These are phyloP conservation scores for Pseudoturritis turrita DNA, from an alignment of 345 rosid genomes.

Conservation along the genomic window DNA sequence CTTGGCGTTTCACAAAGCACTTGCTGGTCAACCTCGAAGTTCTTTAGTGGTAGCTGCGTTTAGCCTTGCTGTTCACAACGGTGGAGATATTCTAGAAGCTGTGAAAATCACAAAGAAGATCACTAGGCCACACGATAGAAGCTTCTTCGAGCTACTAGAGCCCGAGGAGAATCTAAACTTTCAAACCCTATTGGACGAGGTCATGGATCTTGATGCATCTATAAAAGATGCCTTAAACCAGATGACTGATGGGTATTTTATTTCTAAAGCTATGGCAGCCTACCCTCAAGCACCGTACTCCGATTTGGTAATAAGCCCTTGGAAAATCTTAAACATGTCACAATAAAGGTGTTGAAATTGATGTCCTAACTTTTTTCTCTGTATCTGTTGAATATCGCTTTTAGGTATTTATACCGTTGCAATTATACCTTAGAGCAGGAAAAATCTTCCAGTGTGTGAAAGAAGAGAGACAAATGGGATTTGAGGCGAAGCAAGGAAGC, in stretches of 20 bases:
- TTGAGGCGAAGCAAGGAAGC: slow-evolving; percentile 46
- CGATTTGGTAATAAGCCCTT: slow-evolving; percentile 47
- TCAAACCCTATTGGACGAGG: slow-evolving; percentile 41
- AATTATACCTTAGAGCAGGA: slow-evolving; percentile 39
- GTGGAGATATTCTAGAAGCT: slow-evolving; percentile 75
- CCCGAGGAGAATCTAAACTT: slow-evolving; percentile 22
- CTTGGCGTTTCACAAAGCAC: slow-evolving; percentile 79
- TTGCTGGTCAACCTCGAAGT: slow-evolving; percentile 62
- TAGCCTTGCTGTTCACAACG: slow-evolving; percentile 71
- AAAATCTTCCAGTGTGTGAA: slow-evolving; percentile 57
- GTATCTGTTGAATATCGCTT: neutral
- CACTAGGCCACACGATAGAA: slow-evolving; percentile 38
- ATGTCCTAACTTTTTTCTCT: neutral
- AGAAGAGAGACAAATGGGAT: slow-evolving; percentile 36
- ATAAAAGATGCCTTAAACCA: slow-evolving; percentile 40
- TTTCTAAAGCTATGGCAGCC: slow-evolving; percentile 62
- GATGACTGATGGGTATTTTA: slow-evolving; percentile 60
- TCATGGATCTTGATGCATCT: slow-evolving; percentile 59
- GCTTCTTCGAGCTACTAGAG: slow-evolving; percentile 53
- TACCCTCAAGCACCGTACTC: slow-evolving; percentile 74
- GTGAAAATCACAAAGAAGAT: slow-evolving; percentile 56
- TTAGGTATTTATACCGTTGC: slow-evolving; percentile 70
- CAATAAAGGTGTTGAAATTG: neutral
- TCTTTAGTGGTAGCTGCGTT: slow-evolving; percentile 74
- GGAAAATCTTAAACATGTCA: neutral